Evolutionary conservation across 139 green algal genomes (phyloP), one percentile per base, ranked within the genome.

Genomic region (Zygnema cylindricum): DNA sequence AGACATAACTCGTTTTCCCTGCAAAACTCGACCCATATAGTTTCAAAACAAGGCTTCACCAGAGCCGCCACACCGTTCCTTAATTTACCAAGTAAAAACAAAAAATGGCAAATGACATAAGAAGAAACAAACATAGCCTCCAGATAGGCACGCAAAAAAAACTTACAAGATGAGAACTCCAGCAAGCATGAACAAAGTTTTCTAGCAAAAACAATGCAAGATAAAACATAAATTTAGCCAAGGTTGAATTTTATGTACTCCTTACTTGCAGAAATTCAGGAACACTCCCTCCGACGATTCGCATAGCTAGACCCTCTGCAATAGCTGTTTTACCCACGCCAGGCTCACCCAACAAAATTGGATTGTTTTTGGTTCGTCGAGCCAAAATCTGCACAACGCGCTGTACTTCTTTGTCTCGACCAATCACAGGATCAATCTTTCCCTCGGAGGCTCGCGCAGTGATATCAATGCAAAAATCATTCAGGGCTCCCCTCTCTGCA

Each of bases 291-390:
- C n/a, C 43, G 33, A 94, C 96, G 49, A 99, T 98, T 77, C 94
- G 92, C 75, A 90, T 85, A 0, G 97, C 97, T 63, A 99, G 90
- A 33, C 97, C 97, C 94, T 99, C 97, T 30, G 78, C 92, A 82
- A 95, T 93, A 57, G 93, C 93, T 36, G 93, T 95, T 87, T 95
- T 95, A 25, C 93, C 93, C n/a, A 95, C 92, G 41, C 93, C 96
- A 32, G 97, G 96, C 92, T 99, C 96, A 36, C 97, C 97, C 84
- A 99, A 93, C 83, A 99, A 94, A 78, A 99, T 96, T 63, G 97
- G 97, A 94, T 99, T 99, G 95, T 98, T 99, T 94, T 99, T 99
- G 78, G 94, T 98, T 85, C 95, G 92, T 7, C 95, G 90, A 22
- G 94, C 97, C 78, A 99, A 92, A 85, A 99, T 98, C 95, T 99